phyloP scores from a whole-genome alignment of 2,329 filamentous ascomycete species.

The Diaporthe australafricana region DNA sequence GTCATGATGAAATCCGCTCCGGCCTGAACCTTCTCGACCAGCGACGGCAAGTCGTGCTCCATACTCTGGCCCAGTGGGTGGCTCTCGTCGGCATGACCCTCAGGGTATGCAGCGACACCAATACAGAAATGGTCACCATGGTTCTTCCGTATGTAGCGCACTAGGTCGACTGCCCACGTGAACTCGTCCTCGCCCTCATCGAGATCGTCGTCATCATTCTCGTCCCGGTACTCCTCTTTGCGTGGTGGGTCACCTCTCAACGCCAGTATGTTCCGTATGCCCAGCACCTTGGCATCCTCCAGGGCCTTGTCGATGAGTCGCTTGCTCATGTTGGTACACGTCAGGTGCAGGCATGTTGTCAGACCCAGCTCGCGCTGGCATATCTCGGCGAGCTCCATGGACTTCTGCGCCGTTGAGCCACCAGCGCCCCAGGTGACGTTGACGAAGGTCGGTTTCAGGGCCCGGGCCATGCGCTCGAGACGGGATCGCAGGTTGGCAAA shows the following conservation, averaged over 20 bases:
- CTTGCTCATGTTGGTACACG: constrained; percentile 97
- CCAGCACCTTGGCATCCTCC: constrained; percentile 89
- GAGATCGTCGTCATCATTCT: constrained; percentile 70
- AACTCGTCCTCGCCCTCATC: constrained; percentile 87
- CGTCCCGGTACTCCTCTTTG: constrained; percentile 82
- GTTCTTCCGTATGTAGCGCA: constrained; percentile 85
- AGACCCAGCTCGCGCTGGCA: constrained; percentile 92
- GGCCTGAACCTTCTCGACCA: constrained; percentile 90
- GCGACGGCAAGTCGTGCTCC: constrained; percentile 86
- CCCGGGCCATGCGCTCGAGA: constrained; percentile 93
- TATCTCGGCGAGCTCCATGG: constrained; percentile 92
- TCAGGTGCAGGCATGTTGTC: constrained; percentile 95
- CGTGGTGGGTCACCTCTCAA: constrained; percentile 91
- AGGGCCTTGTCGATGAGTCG: constrained; percentile 87
- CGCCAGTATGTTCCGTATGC: constrained; percentile 93
- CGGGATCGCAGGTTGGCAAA: constrained; percentile 94
- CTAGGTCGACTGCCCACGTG: constrained; percentile 88
- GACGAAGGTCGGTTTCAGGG: constrained; percentile 91
- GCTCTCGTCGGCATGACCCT: constrained; percentile 92
- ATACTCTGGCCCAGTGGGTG: constrained; percentile 77
- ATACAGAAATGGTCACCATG: constrained; percentile 97
- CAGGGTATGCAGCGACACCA: constrained; percentile 93
- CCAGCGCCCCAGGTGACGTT: constrained; percentile 99
- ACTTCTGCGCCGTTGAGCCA: constrained; percentile 90
- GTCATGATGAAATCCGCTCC: constrained; percentile 99